phyloP scores from a whole-genome alignment of 306 rosid species.

The Malus sylvestris region DNA sequence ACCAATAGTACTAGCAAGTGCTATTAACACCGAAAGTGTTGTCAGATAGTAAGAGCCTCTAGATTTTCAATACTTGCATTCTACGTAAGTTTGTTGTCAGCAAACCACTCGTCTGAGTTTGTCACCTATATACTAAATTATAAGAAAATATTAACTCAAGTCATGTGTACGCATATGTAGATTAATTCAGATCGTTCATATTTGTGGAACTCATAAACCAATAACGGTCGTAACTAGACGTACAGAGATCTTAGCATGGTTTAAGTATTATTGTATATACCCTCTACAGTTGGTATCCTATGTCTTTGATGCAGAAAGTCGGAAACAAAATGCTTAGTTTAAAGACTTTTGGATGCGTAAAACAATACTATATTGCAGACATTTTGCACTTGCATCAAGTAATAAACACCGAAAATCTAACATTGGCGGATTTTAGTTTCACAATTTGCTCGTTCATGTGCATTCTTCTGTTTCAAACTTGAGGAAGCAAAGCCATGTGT shows the following conservation, averaged over 20 bases:
- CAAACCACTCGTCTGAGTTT: background rate
- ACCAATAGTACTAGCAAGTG: background rate
- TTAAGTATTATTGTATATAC: background rate
- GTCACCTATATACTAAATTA: background rate
- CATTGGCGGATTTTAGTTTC: background rate
- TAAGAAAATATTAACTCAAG: background rate
- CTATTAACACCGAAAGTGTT: background rate
- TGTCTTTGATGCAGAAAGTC: conserved; percentile 5
- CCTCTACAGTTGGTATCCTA: background rate
- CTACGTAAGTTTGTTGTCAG: background rate
- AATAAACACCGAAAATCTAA: conserved; percentile 1
- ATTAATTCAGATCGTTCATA: too few relatives aligned
- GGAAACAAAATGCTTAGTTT: background rate
- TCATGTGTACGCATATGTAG: background rate
- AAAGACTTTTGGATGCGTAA: background rate
- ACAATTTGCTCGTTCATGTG: conserved; percentile 1
- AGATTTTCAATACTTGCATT: background rate
- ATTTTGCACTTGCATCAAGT: background rate
- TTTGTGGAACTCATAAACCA: background rate
- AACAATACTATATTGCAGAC: background rate
- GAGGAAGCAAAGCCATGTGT: background rate
- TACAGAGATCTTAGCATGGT: too few relatives aligned
- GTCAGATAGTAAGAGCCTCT: background rate
- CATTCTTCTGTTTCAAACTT: conserved; percentile 4
- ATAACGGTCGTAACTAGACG: background rate